A percentile compares a stretch with the other conserved stretches of the same genome.
These are phyloP conservation scores for Hypoxylon crocopeplum DNA, from an alignment of 495 filamentous ascomycete genomes.

Conservation along the genomic window DNA sequence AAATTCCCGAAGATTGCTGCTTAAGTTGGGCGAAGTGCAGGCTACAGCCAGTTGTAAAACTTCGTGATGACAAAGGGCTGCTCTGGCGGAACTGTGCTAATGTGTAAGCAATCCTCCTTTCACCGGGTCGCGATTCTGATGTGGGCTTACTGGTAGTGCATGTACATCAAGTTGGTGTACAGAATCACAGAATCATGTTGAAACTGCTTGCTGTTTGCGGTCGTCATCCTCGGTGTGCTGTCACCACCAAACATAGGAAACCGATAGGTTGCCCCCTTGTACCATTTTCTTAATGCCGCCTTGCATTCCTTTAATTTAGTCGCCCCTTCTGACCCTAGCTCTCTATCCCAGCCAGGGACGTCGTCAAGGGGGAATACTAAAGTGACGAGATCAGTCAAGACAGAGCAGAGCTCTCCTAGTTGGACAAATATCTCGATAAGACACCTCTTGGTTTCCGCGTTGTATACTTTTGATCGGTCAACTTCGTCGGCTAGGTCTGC, in stretches of 20 bases:
- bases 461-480: conserved; percentile 50
- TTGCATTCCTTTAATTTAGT: conserved; percentile 37
- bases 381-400: conserved; percentile 54
- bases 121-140: neutral
- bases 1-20: conserved; percentile 31
- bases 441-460: conserved; percentile 47
- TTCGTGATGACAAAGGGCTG: conserved; percentile 44
- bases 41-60: conserved; percentile 39
- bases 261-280: conserved; percentile 37
- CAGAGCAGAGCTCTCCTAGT: conserved; percentile 53
- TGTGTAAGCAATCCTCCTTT: conserved; percentile 8
- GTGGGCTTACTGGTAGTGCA: conserved; percentile 57
- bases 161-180: conserved; percentile 55
- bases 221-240: conserved; percentile 24
- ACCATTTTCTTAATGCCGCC: conserved; percentile 41
- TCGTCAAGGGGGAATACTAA: conserved; percentile 51
- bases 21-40: conserved; percentile 35
- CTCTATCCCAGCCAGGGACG: conserved; percentile 40
- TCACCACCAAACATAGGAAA: conserved; percentile 42
- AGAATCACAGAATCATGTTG: conserved; percentile 47
- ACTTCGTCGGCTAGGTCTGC: conserved; percentile 55
- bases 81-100: conserved; percentile 37
- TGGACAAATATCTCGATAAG: conserved; percentile 53
- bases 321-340: conserved; percentile 29
- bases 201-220: conserved; percentile 25